Evolutionary conservation across 345 rosid species (phyloP).

Genomic region (Rhizophora mangle): DNA sequence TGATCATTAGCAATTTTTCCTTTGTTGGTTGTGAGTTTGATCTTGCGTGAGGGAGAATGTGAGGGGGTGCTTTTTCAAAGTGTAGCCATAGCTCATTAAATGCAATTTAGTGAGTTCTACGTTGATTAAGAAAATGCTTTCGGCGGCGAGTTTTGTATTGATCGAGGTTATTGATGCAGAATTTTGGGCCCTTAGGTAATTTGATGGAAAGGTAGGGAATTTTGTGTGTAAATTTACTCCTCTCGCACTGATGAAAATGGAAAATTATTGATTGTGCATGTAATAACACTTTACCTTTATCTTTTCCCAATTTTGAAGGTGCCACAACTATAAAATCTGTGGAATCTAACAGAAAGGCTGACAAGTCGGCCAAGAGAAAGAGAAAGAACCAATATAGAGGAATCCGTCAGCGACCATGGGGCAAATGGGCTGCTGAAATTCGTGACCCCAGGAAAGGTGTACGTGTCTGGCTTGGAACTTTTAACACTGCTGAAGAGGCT

Average conservation of each 20-base stretch:
- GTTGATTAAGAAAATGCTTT: too few relatives aligned
- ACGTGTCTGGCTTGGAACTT: conserved; percentile 94
- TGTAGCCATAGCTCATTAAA: not conserved
- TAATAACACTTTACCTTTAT: not conserved
- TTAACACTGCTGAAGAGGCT: conserved; percentile 96
- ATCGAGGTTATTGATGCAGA: too few relatives aligned
- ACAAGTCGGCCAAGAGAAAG: conserved; percentile 72
- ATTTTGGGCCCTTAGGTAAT: too few relatives aligned
- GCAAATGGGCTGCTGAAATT: conserved; percentile 99
- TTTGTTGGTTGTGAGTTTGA: not conserved
- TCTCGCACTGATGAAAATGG: not conserved
- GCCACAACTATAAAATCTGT: conserved; percentile 33
- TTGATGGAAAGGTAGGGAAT: too few relatives aligned
- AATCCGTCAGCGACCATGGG: conserved; percentile 97
- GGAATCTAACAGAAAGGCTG: conserved; percentile 49
- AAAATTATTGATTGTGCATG: not conserved
- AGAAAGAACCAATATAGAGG: conserved; percentile 91
- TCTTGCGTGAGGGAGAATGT: not conserved
- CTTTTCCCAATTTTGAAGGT: conserved; percentile 26
- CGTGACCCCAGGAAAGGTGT: conserved; percentile 93
- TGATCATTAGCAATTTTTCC: not conserved
- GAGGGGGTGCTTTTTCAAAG: not conserved
- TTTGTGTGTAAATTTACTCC: too few relatives aligned
- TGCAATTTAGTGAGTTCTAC: too few relatives aligned
- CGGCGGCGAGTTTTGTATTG: too few relatives aligned